A percentile compares a stretch with the other conserved stretches of the same genome.
Conservation (phyloP, 495 filamentous ascomycete genomes). For the Aspergillus bertholletiae region DNA sequence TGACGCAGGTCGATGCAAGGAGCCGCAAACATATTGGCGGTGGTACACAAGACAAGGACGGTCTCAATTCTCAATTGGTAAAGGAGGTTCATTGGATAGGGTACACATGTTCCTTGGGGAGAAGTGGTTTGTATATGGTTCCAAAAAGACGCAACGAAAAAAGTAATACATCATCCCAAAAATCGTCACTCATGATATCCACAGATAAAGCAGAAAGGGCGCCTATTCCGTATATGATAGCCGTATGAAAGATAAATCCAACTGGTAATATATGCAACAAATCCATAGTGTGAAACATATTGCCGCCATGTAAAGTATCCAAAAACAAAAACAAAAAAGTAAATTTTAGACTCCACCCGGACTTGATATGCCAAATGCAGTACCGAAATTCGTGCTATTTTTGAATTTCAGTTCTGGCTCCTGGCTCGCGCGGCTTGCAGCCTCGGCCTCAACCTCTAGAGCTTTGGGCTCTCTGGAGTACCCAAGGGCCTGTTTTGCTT, state of each 20-base stretch:
- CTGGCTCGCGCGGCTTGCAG: constrained; percentile 34
- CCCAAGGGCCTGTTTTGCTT: constrained; percentile 31
- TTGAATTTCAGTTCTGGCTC: constrained; percentile 58
- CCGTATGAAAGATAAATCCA: background rate
- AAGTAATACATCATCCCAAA: constrained; percentile 6
- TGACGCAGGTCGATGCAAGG: constrained; percentile 12
- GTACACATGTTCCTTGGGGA: constrained; percentile 9
- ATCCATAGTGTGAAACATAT: background rate
- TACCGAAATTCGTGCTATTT: constrained; percentile 60
- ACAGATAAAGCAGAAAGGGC: constrained; percentile 2
- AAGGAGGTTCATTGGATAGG: constrained; percentile 6
- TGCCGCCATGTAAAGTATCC: constrained; percentile 6
- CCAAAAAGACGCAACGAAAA: background rate
- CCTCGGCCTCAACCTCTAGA: constrained; percentile 23
- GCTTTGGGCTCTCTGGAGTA: constrained; percentile 16
- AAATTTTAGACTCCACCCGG: constrained; percentile 2
- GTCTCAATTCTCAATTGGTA: background rate
- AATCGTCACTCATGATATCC: constrained; percentile 8
- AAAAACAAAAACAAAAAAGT: background rate
- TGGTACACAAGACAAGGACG: background rate
- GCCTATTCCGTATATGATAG: constrained; percentile 1
- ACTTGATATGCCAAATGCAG: constrained; percentile 38
- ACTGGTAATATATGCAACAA: background rate
- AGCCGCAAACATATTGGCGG: constrained; percentile 4
- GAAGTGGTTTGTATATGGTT: background rate